phyloP scores from a whole-genome alignment of 371 early-diverging fungal species.

The Apophysomyces variabilis region DNA sequence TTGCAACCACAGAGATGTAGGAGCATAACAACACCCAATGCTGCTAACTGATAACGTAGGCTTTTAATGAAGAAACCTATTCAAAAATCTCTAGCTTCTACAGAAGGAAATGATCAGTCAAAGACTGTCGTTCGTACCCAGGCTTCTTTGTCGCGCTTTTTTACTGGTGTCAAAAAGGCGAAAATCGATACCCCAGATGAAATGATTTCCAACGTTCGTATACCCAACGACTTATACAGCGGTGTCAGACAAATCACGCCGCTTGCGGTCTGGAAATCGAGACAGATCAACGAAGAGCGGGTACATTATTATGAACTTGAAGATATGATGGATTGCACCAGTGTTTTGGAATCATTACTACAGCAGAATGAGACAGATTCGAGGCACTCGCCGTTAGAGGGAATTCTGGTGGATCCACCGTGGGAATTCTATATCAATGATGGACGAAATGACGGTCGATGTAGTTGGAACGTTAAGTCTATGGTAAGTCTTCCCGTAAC shows the following conservation, averaged over 20 bases:
- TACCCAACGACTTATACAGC: conserved; percentile 49
- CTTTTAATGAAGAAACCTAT: conserved; percentile 10
- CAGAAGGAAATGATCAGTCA: background rate
- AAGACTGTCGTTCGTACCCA: conserved; percentile 21
- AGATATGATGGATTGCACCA: conserved; percentile 37
- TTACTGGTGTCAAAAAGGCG: conserved; percentile 44
- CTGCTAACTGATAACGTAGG: conserved; percentile 1
- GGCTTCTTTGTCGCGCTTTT: conserved; percentile 44
- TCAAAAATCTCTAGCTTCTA: conserved; percentile 11
- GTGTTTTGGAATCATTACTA: conserved; percentile 27
- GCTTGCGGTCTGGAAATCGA: conserved; percentile 4
- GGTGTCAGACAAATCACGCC: conserved; percentile 46
- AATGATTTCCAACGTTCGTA: conserved; percentile 36
- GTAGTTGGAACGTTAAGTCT: conserved; percentile 40
- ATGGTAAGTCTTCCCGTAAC: conserved; percentile 32
- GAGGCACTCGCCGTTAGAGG: conserved; percentile 39
- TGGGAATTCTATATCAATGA: conserved; percentile 66
- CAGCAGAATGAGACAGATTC: background rate
- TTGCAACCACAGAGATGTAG: conserved; percentile 49
- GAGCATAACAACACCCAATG: background rate
- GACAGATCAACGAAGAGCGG: background rate
- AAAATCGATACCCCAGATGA: conserved; percentile 54
- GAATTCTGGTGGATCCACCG: conserved; percentile 67
- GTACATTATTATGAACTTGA: conserved; percentile 30
- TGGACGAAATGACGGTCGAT: conserved; percentile 56